phyloP scores from a whole-genome alignment of 2,329 filamentous ascomycete genomes.

The Myotisia sp. region DNA sequence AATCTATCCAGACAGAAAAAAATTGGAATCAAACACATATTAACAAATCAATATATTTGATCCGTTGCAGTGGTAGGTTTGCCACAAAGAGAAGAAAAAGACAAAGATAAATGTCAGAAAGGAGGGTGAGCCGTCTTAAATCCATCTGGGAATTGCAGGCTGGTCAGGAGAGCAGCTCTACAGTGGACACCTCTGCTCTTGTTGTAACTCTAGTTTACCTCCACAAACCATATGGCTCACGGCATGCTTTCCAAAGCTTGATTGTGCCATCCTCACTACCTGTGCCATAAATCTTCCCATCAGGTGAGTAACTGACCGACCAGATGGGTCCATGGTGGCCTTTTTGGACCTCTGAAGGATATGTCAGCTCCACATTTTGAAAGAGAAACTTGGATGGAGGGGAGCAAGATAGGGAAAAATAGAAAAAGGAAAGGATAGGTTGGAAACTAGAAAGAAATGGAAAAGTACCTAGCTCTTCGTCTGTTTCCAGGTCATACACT shows the following conservation, averaged over 20 bases:
- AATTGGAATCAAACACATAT: too few species aligned
- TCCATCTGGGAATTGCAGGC: too few species aligned
- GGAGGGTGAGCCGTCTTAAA: too few species aligned
- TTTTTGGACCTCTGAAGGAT: constrained; percentile 63
- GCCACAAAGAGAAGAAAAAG: too few species aligned
- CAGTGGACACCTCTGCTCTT: too few species aligned
- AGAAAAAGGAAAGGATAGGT: background rate
- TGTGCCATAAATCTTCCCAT: constrained; percentile 90
- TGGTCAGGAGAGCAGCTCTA: too few species aligned
- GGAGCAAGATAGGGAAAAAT: background rate
- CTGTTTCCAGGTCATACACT: constrained; percentile 77
- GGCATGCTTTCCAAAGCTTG: constrained; percentile 66
- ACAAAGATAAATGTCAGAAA: too few species aligned
- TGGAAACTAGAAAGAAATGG: background rate
- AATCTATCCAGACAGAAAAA: too few species aligned
- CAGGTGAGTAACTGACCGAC: constrained; percentile 87
- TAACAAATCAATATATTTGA: too few species aligned
- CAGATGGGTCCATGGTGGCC: constrained; percentile 96
- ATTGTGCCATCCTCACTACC: constrained; percentile 96
- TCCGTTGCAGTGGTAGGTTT: too few species aligned
- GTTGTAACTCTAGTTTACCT: constrained; percentile 27
- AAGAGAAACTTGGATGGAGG: background rate
- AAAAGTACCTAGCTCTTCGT: constrained; percentile 55
- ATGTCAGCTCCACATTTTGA: constrained; percentile 11
- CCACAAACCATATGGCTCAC: constrained; percentile 52